Evolutionary conservation across 495 filamentous ascomycete species (phyloP).

Genomic region (Astrocystis sublimbata): DNA sequence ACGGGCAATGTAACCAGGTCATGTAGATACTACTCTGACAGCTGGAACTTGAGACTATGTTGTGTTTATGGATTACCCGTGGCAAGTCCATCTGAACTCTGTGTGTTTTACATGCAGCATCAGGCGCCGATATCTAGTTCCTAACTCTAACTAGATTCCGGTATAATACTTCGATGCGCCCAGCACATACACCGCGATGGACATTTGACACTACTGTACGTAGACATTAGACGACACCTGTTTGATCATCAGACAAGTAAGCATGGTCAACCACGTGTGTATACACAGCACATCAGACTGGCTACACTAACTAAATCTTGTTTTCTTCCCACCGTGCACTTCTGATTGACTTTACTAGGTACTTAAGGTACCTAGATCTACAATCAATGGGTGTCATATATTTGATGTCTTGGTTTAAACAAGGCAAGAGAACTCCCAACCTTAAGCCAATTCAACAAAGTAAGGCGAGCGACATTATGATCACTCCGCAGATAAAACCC

Average conservation of each 20-base stretch:
- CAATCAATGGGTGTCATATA: not conserved
- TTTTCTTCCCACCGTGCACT: not conserved
- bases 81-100: too few species aligned
- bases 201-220: too few species aligned
- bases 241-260: not conserved
- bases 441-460: not conserved
- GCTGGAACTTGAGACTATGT: too few species aligned
- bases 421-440: not conserved
- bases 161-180: too few species aligned
- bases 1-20: not conserved
- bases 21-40: too few species aligned
- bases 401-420: not conserved
- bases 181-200: too few species aligned
- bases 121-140: too few species aligned
- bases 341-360: not conserved
- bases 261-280: not conserved
- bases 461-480: not conserved
- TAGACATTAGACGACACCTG: not conserved
- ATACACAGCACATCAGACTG: not conserved
- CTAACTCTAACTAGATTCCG: too few species aligned
- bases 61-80: too few species aligned
- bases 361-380: not conserved
- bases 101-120: too few species aligned
- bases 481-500: too few species aligned
- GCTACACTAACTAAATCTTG: too few species aligned